Base-by-base conservation (phyloP, 495 filamentous ascomycete genomes). In the Penicillium manginii region DNA sequence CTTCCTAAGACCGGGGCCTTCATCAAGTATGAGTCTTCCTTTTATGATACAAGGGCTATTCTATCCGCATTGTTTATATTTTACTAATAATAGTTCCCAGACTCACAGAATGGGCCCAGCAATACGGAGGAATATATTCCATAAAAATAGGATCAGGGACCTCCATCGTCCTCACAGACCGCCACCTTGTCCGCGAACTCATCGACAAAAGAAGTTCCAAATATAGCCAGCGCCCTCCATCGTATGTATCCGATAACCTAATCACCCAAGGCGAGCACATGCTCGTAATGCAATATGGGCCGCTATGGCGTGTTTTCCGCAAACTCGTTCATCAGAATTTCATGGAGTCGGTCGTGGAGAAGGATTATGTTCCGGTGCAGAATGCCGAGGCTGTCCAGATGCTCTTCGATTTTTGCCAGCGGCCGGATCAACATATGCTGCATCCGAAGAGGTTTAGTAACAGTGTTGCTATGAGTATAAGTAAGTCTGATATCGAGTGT, bases 361-460 rank as follows among this genome's bases (percentile, higher is more conserved):
- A 70, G 52, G 31, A 76, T 29, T 73, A 83, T 59, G 42, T 75
- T 8, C 47, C 46, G n/a, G 42, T 81, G 4, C 59, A 70, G 55
- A 56, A 81, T 43, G 81, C 81, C 4, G 82, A 85, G 57, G 70
- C 75, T 2, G 55, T 65, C 0, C 79, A 81, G 62, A 71, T 83
- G 71, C 40, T 79, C 1, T 53, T 66, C 6, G 81, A 83, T 59
- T 69, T 79, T 39, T 18, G 73, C 3, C n/a, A 64, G 1, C 23
- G 45, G 3, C 81, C 80, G 2, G 55, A 72, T 10, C 35, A 76
- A 4, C 66, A 72, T 39, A 83, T 78, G 75, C 19, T 50, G 18
- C 80, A 83, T 58, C 73, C 77, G 2, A 79, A 78, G 60, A 59
- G 77, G 14, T 81, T 66, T 54, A 78, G 72, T 55, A 80, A 82